Percentiles rank a stretch among this genome's conserved stretches.
These are phyloP conservation scores for Cladosporium sp. DNA, from an alignment of 2,329 filamentous ascomycete genomes.

Conservation along the genomic window DNA sequence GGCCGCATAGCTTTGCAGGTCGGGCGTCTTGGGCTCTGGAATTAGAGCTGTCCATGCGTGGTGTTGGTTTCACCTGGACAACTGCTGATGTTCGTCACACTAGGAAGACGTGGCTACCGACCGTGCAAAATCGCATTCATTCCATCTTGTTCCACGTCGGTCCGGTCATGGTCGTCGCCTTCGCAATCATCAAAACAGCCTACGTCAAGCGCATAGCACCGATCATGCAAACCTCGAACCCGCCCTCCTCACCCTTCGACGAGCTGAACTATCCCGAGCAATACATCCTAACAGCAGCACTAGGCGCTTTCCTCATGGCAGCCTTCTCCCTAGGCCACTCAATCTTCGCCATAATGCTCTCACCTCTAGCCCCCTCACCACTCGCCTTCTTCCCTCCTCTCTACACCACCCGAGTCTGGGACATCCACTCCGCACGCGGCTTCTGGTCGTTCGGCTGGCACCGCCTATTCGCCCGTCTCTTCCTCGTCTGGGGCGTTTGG, in stretches of 20 bases:
- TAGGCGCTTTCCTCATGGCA: constrained; percentile 42
- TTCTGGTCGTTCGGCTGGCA: constrained; percentile 47
- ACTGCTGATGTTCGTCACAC: constrained; percentile 44
- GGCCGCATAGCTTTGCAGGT: constrained; percentile 36
- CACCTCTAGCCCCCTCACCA: constrained; percentile 37
- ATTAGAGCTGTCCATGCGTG: constrained; percentile 42
- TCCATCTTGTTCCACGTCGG: constrained; percentile 37
- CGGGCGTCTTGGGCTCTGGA: constrained; percentile 43
- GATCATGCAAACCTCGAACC: constrained; percentile 7
- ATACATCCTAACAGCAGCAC: constrained; percentile 35
- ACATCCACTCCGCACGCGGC: constrained; percentile 35
- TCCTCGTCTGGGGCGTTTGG: constrained; percentile 44
- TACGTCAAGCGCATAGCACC: constrained; percentile 30
- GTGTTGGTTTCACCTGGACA: constrained; percentile 43
- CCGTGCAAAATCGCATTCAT: constrained; percentile 36
- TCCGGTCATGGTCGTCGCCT: constrained; percentile 35
- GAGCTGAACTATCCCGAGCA: constrained; percentile 33
- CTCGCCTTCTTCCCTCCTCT: constrained; percentile 44
- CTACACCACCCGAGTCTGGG: constrained; percentile 40
- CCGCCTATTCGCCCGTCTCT: constrained; percentile 40
- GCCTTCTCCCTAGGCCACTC: constrained; percentile 42
- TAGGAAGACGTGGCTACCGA: constrained; percentile 41
- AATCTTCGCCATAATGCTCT: constrained; percentile 37
- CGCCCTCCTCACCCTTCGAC: constrained; percentile 31
- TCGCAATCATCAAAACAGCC: constrained; percentile 31